Evolutionary conservation across 768 basidiomycete genomes (phyloP), one percentile per base, ranked within the genome.

Genomic region (Pulveroboletus sp.): DNA sequence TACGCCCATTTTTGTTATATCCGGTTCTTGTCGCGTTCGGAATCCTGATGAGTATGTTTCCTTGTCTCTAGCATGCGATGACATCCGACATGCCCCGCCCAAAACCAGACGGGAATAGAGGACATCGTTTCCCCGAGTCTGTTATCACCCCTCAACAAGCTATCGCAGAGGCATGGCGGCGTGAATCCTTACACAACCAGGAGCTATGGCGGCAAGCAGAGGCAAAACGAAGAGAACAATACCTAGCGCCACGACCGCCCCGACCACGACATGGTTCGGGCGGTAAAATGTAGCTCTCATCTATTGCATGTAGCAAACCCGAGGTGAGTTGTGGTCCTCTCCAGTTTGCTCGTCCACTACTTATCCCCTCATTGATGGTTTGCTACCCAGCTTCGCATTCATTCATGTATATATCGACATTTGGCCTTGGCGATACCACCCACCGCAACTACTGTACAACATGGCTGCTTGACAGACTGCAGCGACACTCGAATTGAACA

Each of bases 161-260:
- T 24, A 87, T 89, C 62, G 82, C 81, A 31, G 78, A 82, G 35
- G 81, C 81, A 45, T 87, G 86, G 86, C 78, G 75, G 60, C 68
- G 72, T 40, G 81, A 85, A 66, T 77, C 80, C n/a, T 50, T 63
- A 13, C 79, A 84, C 65, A 79, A 69, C 54, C 76, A 84, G 62
- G 75, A 78, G 45, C 72, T 67, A 53, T 88, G 85, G 86, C 69
- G 73, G 48, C 75, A 79, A 44, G 77, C 75, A 47, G 77, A 78
- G 51, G 73, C 76, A 46, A 76, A 73, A 53, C 64, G 68, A 40
- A 73, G 56, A 60, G 65, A 73, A 58, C 71, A 74, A 43, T 87
- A 79, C 60, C 62, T 54, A 20, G 55, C 68, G 17, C 58, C 74
- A 34, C 62, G 69, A 45, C 69, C 72, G 5, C 69, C 67, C 24